phyloP scores from a whole-genome alignment of 2,329 filamentous ascomycete species.

The Cryphonectria carpinicola region DNA sequence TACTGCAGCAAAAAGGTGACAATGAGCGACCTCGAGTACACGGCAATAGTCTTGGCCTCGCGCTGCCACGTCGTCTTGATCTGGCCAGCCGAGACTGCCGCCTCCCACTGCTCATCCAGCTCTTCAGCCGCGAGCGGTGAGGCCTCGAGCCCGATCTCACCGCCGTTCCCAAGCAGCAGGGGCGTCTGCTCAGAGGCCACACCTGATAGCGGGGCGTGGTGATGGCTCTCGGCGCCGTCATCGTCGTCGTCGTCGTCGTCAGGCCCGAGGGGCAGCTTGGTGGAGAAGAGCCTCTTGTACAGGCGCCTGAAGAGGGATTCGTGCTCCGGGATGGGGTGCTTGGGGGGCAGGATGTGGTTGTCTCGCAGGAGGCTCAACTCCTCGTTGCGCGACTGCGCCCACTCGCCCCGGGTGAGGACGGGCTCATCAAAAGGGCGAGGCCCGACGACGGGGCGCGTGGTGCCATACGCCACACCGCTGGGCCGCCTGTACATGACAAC shows the following conservation, averaged over 20 bases:
- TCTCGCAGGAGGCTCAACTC: slow-evolving; percentile 66
- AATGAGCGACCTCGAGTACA: slow-evolving; percentile 73
- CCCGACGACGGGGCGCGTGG: slow-evolving; percentile 70
- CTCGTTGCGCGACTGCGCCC: slow-evolving; percentile 59
- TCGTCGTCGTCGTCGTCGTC: slow-evolving; percentile 51
- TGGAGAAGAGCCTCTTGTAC: slow-evolving; percentile 56
- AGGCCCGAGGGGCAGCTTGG: slow-evolving; percentile 49
- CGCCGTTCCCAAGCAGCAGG: slow-evolving; percentile 40
- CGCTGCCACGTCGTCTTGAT: slow-evolving; percentile 92
- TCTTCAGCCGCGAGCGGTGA: slow-evolving; percentile 53
- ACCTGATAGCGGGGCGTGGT: slow-evolving; percentile 61
- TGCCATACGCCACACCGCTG: slow-evolving; percentile 74
- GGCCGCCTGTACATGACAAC: slow-evolving; percentile 71
- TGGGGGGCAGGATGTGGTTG: slow-evolving; percentile 68
- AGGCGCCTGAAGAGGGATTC: slow-evolving; percentile 43
- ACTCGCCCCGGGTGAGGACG: slow-evolving; percentile 57
- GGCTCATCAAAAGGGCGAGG: slow-evolving; percentile 53
- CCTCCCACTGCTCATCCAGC: slow-evolving; percentile 79
- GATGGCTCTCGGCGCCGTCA: slow-evolving; percentile 33
- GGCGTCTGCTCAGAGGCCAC: slow-evolving; percentile 49
- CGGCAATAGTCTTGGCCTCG: slow-evolving; percentile 78
- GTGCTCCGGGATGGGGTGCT: slow-evolving; percentile 47
- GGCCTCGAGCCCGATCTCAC: slow-evolving; percentile 39
- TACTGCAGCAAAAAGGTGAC: slow-evolving; percentile 80
- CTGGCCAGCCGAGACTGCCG: slow-evolving; percentile 77